A percentile compares a stretch with the other conserved stretches of the same genome.
Conservation (phyloP, 1,139 yeast species). For the Suhomyces atakaporum region DNA sequence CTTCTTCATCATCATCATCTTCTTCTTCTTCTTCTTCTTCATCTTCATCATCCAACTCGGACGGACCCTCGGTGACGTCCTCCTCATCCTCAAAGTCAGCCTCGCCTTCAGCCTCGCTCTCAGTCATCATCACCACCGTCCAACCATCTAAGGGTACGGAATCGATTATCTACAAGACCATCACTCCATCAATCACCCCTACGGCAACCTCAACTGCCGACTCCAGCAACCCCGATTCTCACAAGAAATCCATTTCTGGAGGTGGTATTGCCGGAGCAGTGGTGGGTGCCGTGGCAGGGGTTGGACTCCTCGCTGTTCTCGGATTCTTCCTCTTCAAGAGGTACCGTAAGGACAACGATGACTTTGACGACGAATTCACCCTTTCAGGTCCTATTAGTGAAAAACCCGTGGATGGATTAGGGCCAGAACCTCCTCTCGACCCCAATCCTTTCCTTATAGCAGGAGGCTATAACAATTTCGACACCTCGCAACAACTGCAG, state of each 20-base stretch:
- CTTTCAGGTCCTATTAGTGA: slow-evolving; percentile 34
- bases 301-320: slow-evolving; percentile 23
- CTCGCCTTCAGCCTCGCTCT: slow-evolving; percentile 15
- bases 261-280: slow-evolving; percentile 80
- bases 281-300: slow-evolving; percentile 62
- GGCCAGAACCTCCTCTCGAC: slow-evolving; percentile 11
- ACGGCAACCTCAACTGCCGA: slow-evolving; percentile 9
- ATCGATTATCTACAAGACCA: slow-evolving; percentile 17
- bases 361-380: slow-evolving; percentile 40
- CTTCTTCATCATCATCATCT: slow-evolving; percentile 19
- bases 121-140: slow-evolving; percentile 16
- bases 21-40: slow-evolving; percentile 3
- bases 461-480: slow-evolving; percentile 21
- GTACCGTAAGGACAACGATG: slow-evolving; percentile 34
- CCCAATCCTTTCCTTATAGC: slow-evolving; percentile 30
- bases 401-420: slow-evolving; percentile 15
- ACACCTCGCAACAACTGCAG: slow-evolving; percentile 16
- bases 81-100: slow-evolving; percentile 10
- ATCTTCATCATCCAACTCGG: slow-evolving; percentile 1
- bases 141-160: slow-evolving; percentile 11
- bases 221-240: slow-evolving; percentile 9
- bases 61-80: slow-evolving; percentile 5
- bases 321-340: slow-evolving; percentile 48
- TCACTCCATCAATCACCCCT: slow-evolving; percentile 16
- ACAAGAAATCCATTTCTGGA: slow-evolving; percentile 38